Evolutionary conservation across 768 basidiomycete genomes (phyloP).

Genomic region (Serendipita sp.): DNA sequence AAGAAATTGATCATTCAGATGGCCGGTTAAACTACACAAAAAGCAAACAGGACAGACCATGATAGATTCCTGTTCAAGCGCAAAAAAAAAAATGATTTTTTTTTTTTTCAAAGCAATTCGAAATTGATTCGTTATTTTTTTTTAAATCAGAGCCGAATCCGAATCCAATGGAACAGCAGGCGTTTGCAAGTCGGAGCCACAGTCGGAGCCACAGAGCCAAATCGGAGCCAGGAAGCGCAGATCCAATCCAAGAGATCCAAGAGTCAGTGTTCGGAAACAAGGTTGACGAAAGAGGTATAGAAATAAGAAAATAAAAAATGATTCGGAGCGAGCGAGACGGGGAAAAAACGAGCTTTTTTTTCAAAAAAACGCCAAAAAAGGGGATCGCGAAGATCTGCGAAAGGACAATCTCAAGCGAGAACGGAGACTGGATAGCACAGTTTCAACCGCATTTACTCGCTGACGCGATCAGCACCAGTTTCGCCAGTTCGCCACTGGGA

Average conservation of each 20-base stretch:
- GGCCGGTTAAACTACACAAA: constrained; percentile 13
- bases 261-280: neutral
- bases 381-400: neutral
- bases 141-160: neutral
- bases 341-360: constrained; percentile 16
- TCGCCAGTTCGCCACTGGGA: neutral
- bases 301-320: constrained; percentile 22
- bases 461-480: neutral
- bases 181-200: neutral
- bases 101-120: neutral
- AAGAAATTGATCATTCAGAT: constrained; percentile 36
- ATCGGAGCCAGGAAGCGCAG: neutral
- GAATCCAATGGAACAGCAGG: neutral
- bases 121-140: neutral
- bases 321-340: constrained; percentile 34
- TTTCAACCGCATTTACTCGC: neutral
- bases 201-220: neutral
- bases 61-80: constrained; percentile 10
- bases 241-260: too few species aligned
- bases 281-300: neutral
- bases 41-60: constrained; percentile 3
- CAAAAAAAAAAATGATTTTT: constrained; percentile 12
- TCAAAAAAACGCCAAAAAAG: neutral
- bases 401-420: neutral
- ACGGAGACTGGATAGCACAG: too few species aligned